Percentiles rank a stretch among this genome's conserved stretches.
These are phyloP conservation scores for Cyphellophora attinorum DNA, from an alignment of 2,329 filamentous ascomycete genomes.

Conservation along the genomic window DNA sequence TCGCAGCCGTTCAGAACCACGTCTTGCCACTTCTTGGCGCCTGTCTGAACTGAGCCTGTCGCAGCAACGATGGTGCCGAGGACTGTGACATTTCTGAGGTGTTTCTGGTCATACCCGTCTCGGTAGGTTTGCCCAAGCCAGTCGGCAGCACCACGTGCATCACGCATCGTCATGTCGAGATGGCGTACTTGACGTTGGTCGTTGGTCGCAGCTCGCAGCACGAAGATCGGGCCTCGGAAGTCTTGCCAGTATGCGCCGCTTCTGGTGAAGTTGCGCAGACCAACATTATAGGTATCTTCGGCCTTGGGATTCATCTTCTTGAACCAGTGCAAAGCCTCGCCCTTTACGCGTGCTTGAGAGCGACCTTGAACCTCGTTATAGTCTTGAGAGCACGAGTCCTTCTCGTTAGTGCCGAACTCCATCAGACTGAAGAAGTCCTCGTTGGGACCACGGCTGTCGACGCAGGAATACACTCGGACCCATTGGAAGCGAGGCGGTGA, in stretches of 20 bases:
- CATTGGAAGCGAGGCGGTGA: constrained; percentile 1
- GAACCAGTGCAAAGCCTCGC: background rate
- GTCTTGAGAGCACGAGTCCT: background rate
- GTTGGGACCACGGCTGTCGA: background rate
- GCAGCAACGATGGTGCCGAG: no score
- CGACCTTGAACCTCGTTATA: background rate
- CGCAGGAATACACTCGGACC: background rate
- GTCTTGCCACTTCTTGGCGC: background rate
- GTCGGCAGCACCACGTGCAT: constrained; percentile 3
- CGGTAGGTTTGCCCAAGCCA: constrained; percentile 2
- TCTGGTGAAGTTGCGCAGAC: constrained; percentile 1
- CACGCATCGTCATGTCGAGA: constrained; percentile 1
- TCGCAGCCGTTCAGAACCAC: constrained; percentile 3
- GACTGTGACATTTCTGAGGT: background rate
- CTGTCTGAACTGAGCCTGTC: background rate
- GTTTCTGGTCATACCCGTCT: background rate
- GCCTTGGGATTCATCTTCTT: background rate
- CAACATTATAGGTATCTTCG: background rate
- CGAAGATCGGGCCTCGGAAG: constrained; percentile 2
- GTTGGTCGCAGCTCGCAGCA: background rate
- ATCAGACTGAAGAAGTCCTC: background rate
- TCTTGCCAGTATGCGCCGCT: background rate
- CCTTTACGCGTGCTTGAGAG: background rate
- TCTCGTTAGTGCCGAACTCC: background rate
- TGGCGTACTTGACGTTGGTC: background rate